Evolutionary conservation across 768 basidiomycete species (phyloP), one percentile per base, ranked within the genome.

Genomic region (Suillus paluster): DNA sequence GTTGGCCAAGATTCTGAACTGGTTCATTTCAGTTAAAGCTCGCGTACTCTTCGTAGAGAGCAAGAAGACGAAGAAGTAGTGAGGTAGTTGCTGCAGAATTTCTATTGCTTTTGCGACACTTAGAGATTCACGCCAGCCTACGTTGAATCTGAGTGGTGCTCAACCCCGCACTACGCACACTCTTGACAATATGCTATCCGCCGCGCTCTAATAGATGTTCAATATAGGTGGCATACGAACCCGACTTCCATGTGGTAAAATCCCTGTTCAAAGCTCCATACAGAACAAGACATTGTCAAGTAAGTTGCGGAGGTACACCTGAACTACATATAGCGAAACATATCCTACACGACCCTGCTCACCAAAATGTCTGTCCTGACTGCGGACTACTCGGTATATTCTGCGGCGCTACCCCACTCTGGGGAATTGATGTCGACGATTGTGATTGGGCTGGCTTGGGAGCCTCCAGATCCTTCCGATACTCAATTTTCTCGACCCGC

Each of bases 401-500:
- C 74, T 84, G 85, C 2, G 85, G 83, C 8, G 78, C 79, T 14
- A 77, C 77, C 62, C 79, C 80, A 50, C 81, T 75, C 10, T 83
- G 79, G 6, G 76, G 69, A 33, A 73, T 69, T 33, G 77, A 70
- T 27, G 77, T 75, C 54, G 61, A 58, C 56, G 67, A 66, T 34
- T 77, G 83, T 39, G 77, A 50, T 54, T 73, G 73, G 5, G 49
- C 71, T 5, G 76, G 75, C 55, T 80, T 76, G 41, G 71, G 68
- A 7, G 75, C 68, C 45, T 83, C 81, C 4, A 74, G 75, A 64
- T 90, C 88, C 67, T 89, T 90, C 62, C 90, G 80, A 79, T 88
- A 93, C 73, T 93, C 91, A 59, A 94, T 89, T 80, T 94, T 94
- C 79, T 94, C 92, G 5, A 94, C 92, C n/a, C 92, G 83, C 3